Evolutionary conservation across 176 grass and related monocot genomes (phyloP), one percentile per base, ranked within the genome.

Genomic region (Oryza punctata): DNA sequence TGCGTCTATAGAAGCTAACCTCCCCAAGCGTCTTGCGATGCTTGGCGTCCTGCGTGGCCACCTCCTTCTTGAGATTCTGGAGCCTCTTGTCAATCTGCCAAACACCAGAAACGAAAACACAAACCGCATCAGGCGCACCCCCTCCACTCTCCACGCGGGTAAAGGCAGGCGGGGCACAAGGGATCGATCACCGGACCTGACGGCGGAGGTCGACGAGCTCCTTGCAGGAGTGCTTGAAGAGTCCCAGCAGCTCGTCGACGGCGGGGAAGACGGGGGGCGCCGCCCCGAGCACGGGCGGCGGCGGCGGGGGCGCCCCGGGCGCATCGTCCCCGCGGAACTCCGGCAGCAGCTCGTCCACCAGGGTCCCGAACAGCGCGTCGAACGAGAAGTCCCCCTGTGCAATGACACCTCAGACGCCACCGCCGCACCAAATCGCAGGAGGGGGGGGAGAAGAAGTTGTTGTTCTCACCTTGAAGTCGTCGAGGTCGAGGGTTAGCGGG

Each of bases 181-280:
- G 8, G 41, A 13, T 16, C 46, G 32, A 63, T 78, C 15, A 29
- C 32, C 3, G 32, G 32, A 96, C 96, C 96, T 99, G 93, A 60
- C 81, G 77, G 71, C 93, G 91, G 78, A 99, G 93, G 84, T 96
- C 93, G 24, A 99, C 86, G 27, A 99, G 87, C 83, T 99, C 96
- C 93, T 99, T 99, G 89, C 96, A 99, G 2, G 97, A 99, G 69
- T 96, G 92, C 87, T 96, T 99, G 86, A 99, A 99, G 49, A 99
- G 89, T 1, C 83, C 88, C 3, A 94, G 86, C 12, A 99, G 83
- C 86, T 99, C 97, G 73, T 99, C 93, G 26, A 99, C 97, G 12
- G 93, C 91, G 14, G 97, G 97, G 60, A 96, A 99, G 69, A 96
- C 81, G 12, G 93, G 93, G 8, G 90, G 78, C 15, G 76, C 87